Conservation (phyloP, 139 green algal genomes). For the Picochlorum costavermella region DNA sequence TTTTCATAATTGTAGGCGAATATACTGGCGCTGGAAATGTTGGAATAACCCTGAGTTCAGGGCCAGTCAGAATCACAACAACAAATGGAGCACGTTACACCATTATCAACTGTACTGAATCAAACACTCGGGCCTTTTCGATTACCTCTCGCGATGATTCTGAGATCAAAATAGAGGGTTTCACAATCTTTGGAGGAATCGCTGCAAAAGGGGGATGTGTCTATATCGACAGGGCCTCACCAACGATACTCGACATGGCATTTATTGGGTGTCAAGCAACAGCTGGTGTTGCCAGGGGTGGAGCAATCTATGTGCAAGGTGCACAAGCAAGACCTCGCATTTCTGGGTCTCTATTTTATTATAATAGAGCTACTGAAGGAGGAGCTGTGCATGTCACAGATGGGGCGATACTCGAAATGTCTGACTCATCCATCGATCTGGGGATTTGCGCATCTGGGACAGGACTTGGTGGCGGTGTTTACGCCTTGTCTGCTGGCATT, state of each 20-base stretch:
- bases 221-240: background rate
- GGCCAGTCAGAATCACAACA: conserved; percentile 1
- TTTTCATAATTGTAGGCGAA: background rate
- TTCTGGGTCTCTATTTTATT: conserved; percentile 1
- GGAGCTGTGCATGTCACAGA: conserved; percentile 1
- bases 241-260: conserved; percentile 4
- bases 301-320: conserved; percentile 7
- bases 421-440: background rate
- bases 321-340: background rate
- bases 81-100: background rate
- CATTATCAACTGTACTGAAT: conserved; percentile 17
- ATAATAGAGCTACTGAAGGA: conserved; percentile 4
- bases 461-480: conserved; percentile 4
- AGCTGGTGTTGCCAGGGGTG: conserved; percentile 1
- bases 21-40: conserved; percentile 13
- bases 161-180: background rate
- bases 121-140: background rate
- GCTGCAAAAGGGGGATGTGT: conserved; percentile 7
- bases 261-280: conserved; percentile 12
- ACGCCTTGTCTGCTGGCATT: background rate
- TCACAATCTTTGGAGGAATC: background rate
- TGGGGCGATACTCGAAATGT: background rate
- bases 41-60: conserved; percentile 1
- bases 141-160: conserved; percentile 1
- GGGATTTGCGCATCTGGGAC: conserved; percentile 8